Conservation (phyloP, 176 grass and related monocot species). For the Dendrocalamus sinicus region DNA sequence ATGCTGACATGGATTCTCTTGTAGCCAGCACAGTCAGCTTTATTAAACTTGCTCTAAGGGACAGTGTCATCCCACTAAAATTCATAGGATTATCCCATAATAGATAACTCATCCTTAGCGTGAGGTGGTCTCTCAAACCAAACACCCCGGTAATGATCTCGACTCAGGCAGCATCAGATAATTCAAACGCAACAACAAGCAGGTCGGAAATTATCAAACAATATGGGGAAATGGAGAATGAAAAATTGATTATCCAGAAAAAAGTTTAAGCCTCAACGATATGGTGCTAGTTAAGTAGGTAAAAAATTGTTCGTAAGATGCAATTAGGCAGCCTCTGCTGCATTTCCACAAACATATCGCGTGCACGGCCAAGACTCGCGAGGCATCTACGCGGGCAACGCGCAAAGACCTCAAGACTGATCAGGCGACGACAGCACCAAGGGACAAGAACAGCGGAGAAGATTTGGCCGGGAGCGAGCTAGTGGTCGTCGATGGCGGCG, state of each 20-base stretch:
- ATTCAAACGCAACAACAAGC: neutral
- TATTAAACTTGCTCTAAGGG: too few species aligned
- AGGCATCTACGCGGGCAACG: rapidly evolving
- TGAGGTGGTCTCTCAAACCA: too few species aligned
- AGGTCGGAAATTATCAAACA: neutral
- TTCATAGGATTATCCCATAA: too few species aligned
- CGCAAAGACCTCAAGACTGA: neutral
- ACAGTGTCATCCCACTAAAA: too few species aligned
- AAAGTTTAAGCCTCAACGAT: neutral
- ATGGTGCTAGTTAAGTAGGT: neutral
- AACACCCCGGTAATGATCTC: neutral
- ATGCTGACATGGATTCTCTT: too few species aligned
- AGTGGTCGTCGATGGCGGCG: neutral
- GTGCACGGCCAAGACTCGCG: neutral
- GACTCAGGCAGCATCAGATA: neutral
- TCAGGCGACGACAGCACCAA: neutral
- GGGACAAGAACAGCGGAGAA: neutral
- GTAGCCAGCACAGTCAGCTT: too few species aligned
- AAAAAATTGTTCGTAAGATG: neutral
- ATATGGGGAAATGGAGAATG: neutral
- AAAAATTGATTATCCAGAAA: neutral
- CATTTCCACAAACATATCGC: constrained; percentile 55
- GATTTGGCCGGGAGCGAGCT: neutral
- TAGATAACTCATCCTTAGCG: too few species aligned
- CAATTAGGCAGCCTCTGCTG: neutral